phyloP scores from a whole-genome alignment of 192 early-diverging fungal species.

The Podila clonocystis region DNA sequence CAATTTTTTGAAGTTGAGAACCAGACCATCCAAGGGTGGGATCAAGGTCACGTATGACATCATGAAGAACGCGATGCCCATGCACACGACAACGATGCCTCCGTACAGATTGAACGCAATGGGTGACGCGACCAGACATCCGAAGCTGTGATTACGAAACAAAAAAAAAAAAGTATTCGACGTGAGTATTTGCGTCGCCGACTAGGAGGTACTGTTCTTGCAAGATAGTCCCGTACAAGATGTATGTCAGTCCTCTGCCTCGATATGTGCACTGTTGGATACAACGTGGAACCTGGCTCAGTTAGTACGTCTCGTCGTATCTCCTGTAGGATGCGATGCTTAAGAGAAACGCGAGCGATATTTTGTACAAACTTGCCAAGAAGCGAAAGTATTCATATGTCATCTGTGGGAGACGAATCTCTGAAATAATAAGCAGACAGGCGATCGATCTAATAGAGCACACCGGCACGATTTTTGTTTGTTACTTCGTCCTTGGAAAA shows the following conservation, averaged over 20 bases:
- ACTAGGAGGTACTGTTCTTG: too few relatives aligned
- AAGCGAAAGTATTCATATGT: constrained; percentile 46
- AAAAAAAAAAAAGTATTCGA: not conserved
- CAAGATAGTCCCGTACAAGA: constrained; percentile 45
- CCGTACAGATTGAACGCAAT: constrained; percentile 45
- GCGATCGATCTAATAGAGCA: constrained; percentile 19
- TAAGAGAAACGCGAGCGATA: not conserved
- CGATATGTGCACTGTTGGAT: constrained; percentile 38
- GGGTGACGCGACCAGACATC: constrained; percentile 33
- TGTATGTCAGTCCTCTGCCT: constrained; percentile 34
- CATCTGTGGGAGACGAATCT: constrained; percentile 39
- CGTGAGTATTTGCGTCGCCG: not conserved
- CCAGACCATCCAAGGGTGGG: constrained; percentile 34
- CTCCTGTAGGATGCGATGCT: not conserved
- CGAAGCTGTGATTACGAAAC: constrained; percentile 18
- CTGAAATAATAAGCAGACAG: constrained; percentile 33
- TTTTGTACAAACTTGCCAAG: constrained; percentile 12
- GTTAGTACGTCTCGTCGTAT: not conserved
- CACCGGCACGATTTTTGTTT: not conserved
- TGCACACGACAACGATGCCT: constrained; percentile 44
- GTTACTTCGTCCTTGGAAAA: not conserved
- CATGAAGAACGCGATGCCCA: constrained; percentile 43
- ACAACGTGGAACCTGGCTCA: not conserved
- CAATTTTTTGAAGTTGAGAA: constrained; percentile 41
- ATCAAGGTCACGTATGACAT: constrained; percentile 41